Evolutionary conservation across 1,284 basidiomycete species (phyloP), one percentile per base, ranked within the genome.

Genomic region (Boletus hoseneyae): DNA sequence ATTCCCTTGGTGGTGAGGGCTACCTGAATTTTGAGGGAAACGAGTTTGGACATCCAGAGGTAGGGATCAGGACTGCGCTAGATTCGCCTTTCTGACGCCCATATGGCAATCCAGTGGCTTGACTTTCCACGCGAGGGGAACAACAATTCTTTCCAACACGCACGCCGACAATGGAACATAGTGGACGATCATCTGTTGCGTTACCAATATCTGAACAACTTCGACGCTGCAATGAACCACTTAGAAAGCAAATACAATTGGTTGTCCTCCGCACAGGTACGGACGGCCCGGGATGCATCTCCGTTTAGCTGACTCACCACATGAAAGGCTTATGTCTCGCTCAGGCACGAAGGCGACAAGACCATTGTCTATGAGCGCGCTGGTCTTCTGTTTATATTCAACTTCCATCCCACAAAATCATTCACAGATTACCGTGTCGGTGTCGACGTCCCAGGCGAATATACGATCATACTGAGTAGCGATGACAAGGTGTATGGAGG

Each of bases 1-100:
- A 97, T 60, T 79, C 92, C 0, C 78, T 99, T 18, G 96, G 96
- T 21, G 96, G 96, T 13, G 96, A 99, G 71, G 95, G 93, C 0
- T 99, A 97, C 68, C 79, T 99, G 54, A 98, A 97, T 72, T 99
- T 99, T 54, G 94, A 96, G 71, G 96, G 96, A 27, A 99, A 99
- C 63, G 95, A 97, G 67, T 97, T 97, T 63, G 95, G 95, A 37
- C 95, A 97, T 67, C 95, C 94, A 11, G 95, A 97, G 74, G 92
- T 87, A 57, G 42, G 74, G 62, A 21, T 36, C 12, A 5, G n/a
- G 27, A 36, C 42, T 15, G 25, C 27, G 18, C 42, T 46, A 6
- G 29, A 42, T 3, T 33, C 40, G 36, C 41, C 45, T 48, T 41
- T 38, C 44, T 38, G 27, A 48, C 12, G 33, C 43, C n/a, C 18